phyloP scores from a whole-genome alignment of 495 filamentous ascomycete species.

The Aspergillus avenaceus region DNA sequence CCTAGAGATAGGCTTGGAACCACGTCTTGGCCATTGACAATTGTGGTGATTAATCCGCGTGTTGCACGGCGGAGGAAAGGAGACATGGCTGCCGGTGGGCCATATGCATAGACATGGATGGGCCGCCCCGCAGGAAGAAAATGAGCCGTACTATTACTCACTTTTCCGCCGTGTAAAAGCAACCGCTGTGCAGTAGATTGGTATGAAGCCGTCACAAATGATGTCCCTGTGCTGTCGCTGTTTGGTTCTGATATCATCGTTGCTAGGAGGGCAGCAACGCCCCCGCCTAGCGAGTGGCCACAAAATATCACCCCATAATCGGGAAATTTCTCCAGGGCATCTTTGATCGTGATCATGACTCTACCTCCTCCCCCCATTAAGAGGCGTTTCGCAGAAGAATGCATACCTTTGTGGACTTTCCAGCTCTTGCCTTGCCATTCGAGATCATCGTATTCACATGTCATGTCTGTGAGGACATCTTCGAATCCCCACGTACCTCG shows the following conservation, averaged over 20 bases:
- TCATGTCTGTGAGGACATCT: slow-evolving; percentile 76
- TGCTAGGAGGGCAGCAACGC: slow-evolving; percentile 68
- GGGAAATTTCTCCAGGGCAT: slow-evolving; percentile 65
- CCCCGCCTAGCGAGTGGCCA: slow-evolving; percentile 74
- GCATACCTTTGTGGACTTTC: slow-evolving; percentile 80
- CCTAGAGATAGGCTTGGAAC: slow-evolving; percentile 73
- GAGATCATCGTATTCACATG: slow-evolving; percentile 75
- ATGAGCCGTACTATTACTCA: slow-evolving; percentile 25
- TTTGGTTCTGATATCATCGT: slow-evolving; percentile 67
- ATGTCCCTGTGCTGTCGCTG: slow-evolving; percentile 45
- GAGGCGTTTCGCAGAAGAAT: slow-evolving; percentile 68
- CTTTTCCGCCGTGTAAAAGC: slow-evolving; percentile 31
- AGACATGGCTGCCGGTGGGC: slow-evolving; percentile 70
- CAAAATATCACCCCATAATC: slow-evolving; percentile 74
- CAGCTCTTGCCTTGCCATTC: slow-evolving; percentile 62
- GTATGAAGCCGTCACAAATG: slow-evolving; percentile 48
- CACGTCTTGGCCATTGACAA: slow-evolving; percentile 68
- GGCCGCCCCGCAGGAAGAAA: slow-evolving; percentile 61
- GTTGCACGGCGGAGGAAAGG: slow-evolving; percentile 67
- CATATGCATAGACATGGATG: slow-evolving; percentile 77
- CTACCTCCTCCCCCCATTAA: slow-evolving; percentile 60
- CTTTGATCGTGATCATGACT: slow-evolving; percentile 63
- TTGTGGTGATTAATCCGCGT: slow-evolving; percentile 69
- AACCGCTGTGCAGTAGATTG: slow-evolving; percentile 30
- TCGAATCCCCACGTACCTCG: slow-evolving; percentile 77